Conservation (phyloP, 192 early-diverging fungal genomes). For the Coemansia sp. region DNA sequence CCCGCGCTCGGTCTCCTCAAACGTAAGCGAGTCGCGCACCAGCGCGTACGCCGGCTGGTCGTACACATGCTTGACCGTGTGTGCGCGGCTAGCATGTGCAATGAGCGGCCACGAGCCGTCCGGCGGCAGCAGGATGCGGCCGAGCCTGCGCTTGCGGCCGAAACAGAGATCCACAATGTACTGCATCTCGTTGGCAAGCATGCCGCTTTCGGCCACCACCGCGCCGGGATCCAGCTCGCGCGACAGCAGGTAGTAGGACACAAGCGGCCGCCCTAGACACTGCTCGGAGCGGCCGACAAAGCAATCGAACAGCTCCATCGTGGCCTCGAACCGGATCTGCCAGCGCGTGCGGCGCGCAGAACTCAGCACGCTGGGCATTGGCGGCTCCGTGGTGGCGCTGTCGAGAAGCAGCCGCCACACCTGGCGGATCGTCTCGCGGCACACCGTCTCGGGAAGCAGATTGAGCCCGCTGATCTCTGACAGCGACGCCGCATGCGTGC, state of each 20-base stretch:
- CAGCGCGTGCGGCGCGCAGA: conserved; percentile 51
- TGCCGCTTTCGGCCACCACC: conserved; percentile 46
- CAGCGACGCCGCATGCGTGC: conserved; percentile 50
- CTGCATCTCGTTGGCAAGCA: conserved; percentile 50
- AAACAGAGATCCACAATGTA: conserved; percentile 52
- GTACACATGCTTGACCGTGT: conserved; percentile 47
- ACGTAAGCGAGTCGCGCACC: conserved; percentile 64
- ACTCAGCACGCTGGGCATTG: conserved; percentile 36
- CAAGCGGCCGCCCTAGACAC: conserved; percentile 41
- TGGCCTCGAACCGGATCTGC: conserved; percentile 57
- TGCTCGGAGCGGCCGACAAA: conserved; percentile 47
- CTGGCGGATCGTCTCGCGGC: conserved; percentile 43
- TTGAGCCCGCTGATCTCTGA: conserved; percentile 46
- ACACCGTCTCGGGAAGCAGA: conserved; percentile 48
- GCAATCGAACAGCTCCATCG: conserved; percentile 53
- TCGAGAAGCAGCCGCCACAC: conserved; percentile 54
- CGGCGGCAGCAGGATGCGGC: conserved; percentile 52
- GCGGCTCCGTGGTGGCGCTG: conserved; percentile 40
- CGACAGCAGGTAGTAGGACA: conserved; percentile 51
- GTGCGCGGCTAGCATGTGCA: conserved; percentile 60
- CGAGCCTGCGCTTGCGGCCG: conserved; percentile 51
- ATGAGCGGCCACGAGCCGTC: conserved; percentile 81
- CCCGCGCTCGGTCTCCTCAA: conserved; percentile 56
- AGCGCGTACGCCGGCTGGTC: conserved; percentile 59
- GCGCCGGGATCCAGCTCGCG: conserved; percentile 53